A percentile compares a stretch with the other conserved stretches of the same genome.
Conservation (phyloP, 176 grass and related monocot species). For the Themeda triandra region DNA sequence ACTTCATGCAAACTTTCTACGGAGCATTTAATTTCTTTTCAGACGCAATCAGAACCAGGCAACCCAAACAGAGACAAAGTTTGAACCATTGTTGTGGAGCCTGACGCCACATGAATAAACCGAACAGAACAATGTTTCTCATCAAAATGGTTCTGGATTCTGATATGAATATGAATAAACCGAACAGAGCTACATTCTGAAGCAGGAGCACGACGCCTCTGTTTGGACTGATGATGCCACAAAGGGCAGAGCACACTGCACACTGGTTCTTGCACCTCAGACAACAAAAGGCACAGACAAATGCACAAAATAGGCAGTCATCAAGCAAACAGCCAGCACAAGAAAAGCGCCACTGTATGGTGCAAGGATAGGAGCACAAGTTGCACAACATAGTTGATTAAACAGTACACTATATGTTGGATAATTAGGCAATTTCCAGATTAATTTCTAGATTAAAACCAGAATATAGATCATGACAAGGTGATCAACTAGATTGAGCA, state of each 20-base stretch:
- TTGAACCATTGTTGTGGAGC: too few species aligned
- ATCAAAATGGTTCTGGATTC: background rate
- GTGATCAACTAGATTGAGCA: too few species aligned
- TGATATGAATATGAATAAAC: background rate
- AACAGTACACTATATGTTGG: conserved; percentile 30
- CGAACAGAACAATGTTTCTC: background rate
- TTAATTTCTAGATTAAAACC: too few species aligned
- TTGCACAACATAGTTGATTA: background rate
- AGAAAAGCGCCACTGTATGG: background rate
- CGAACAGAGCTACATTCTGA: too few species aligned
- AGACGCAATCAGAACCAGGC: too few species aligned
- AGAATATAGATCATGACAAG: too few species aligned
- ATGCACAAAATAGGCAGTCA: background rate
- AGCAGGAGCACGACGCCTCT: background rate
- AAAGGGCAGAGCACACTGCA: background rate
- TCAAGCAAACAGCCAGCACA: background rate
- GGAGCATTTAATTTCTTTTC: too few species aligned
- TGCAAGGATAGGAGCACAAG: background rate
- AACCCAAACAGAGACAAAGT: too few species aligned
- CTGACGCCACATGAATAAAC: background rate
- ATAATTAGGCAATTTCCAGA: too few species aligned
- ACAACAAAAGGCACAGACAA: background rate
- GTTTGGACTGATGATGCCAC: background rate
- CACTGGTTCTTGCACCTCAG: background rate
- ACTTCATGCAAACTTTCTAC: too few species aligned